These are phyloP conservation scores for Pythium sukuiense DNA, from an alignment of 352 stramenopile genomes.

Conservation along the genomic window DNA sequence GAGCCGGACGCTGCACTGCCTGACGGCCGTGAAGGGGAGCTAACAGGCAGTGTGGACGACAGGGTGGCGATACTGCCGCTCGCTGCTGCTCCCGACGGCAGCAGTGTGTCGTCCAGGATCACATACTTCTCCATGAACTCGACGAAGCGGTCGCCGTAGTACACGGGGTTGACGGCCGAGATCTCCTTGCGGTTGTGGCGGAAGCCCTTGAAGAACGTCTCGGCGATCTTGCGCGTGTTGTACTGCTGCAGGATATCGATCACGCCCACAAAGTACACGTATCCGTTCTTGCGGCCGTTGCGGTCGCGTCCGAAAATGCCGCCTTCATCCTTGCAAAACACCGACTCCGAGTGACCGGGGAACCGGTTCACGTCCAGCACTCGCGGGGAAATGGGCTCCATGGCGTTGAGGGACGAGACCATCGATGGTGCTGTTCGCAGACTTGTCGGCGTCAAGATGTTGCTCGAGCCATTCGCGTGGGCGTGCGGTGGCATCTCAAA, in stretches of 20 bases:
- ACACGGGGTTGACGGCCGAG: slow-evolving; percentile 80
- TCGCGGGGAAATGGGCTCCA: slow-evolving; percentile 46
- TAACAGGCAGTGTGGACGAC: neutral
- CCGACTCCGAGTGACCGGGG: slow-evolving; percentile 50
- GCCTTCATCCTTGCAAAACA: slow-evolving; percentile 76
- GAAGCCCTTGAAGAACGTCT: slow-evolving; percentile 89
- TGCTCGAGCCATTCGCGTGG: slow-evolving; percentile 5
- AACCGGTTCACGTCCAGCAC: slow-evolving; percentile 49
- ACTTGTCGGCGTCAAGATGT: slow-evolving; percentile 19
- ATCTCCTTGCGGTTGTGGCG: slow-evolving; percentile 87
- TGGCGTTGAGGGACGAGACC: slow-evolving; percentile 17
- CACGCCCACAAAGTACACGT: slow-evolving; percentile 90
- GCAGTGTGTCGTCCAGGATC: slow-evolving; percentile 58
- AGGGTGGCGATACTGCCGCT: neutral
- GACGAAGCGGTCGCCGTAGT: slow-evolving; percentile 90
- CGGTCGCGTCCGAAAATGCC: slow-evolving; percentile 68
- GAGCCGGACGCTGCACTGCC: neutral
- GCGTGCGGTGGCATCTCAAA: slow-evolving; percentile 17
- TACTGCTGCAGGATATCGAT: slow-evolving; percentile 96
- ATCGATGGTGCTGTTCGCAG: slow-evolving; percentile 23
- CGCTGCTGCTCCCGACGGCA: neutral
- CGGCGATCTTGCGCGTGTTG: slow-evolving; percentile 89
- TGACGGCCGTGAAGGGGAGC: neutral
- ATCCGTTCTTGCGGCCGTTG: slow-evolving; percentile 67
- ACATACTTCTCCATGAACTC: slow-evolving; percentile 87